phyloP scores from a whole-genome alignment of 345 rosid genomes.

The Camelina neglecta region DNA sequence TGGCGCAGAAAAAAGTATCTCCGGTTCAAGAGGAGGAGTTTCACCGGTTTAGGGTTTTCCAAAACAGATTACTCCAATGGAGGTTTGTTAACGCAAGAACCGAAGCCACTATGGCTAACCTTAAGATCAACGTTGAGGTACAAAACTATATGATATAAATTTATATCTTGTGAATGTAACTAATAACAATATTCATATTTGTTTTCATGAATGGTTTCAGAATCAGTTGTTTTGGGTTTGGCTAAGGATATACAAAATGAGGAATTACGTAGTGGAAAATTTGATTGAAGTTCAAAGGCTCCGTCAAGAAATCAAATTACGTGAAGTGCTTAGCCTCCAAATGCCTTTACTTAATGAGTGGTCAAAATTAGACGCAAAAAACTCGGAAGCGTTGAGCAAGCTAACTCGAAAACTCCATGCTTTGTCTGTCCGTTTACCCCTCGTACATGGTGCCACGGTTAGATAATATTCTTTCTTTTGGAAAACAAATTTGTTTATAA shows the following conservation, averaged over 20 bases:
- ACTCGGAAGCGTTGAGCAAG: constrained; percentile 62
- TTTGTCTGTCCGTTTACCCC: constrained; percentile 53
- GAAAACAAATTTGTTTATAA: background rate
- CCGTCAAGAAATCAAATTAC: constrained; percentile 53
- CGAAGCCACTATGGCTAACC: constrained; percentile 49
- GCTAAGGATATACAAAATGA: constrained; percentile 52
- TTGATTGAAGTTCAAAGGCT: constrained; percentile 49
- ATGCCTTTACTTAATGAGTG: constrained; percentile 58
- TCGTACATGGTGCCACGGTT: constrained; percentile 61
- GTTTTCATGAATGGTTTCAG: constrained; percentile 41
- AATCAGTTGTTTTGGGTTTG: constrained; percentile 58
- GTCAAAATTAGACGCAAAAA: constrained; percentile 56
- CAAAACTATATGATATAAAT: background rate
- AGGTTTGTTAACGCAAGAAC: constrained; percentile 68
- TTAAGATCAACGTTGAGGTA: constrained; percentile 55
- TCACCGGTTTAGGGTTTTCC: constrained; percentile 52
- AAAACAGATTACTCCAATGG: constrained; percentile 63
- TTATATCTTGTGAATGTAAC: background rate
- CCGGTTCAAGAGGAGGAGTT: constrained; percentile 58
- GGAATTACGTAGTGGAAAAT: constrained; percentile 50
- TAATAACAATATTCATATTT: background rate
- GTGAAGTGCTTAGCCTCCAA: constrained; percentile 52
- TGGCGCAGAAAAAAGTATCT: constrained; percentile 64
- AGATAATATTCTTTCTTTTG: background rate
- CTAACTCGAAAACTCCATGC: constrained; percentile 67